Evolutionary conservation across 495 filamentous ascomycete genomes (phyloP), one percentile per base, ranked within the genome.

Genomic region (Opeltia flavorubescens): DNA sequence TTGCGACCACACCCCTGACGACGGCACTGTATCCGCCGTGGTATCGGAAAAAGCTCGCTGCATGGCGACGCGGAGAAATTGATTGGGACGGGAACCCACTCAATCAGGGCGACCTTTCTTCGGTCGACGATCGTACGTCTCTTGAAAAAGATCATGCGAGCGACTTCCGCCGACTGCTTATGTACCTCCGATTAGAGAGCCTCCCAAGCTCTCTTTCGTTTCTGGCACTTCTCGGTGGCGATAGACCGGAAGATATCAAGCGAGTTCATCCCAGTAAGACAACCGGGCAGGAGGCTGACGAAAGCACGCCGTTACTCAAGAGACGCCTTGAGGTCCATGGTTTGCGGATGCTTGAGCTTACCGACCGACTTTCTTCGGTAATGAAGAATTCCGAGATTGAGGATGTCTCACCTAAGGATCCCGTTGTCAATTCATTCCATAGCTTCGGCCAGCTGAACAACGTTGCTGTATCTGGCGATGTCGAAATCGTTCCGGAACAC

Each of bases 311-410:
- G 15, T 48, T 44, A 50, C 40, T 60, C 31, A 53, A 55, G 25
- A 71, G 68, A 46, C 62, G 71, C 20, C 70, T 95, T 3, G 77
- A 87, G 57, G 85, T 93, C 0, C 83, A 95, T 55, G 91, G 88
- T 29, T 64, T 95, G 20, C 83, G 89, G 2, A 68, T 98, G 42
- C 63, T 95, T 33, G 86, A 93, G 57, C 77, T 96, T 20, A 91
- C 86, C 0, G 88, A 98, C 50, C 87, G 91, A 70, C 80, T 83
- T 27, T 95, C 91, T 5, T 84, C 88, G 17, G 88, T 95, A 45
- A 98, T 98, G 91, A 83, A 87, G 55, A 85, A 94, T 5, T 80
- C 86, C 0, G 86, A 91, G 49, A 68, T 78, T 33, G 86, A 89
- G 8, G 85, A 88, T 17, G 79, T 82, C 51, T 75, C 77, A 9